Conservation (phyloP, 495 filamentous ascomycete genomes). For the Penicillium parvum region DNA sequence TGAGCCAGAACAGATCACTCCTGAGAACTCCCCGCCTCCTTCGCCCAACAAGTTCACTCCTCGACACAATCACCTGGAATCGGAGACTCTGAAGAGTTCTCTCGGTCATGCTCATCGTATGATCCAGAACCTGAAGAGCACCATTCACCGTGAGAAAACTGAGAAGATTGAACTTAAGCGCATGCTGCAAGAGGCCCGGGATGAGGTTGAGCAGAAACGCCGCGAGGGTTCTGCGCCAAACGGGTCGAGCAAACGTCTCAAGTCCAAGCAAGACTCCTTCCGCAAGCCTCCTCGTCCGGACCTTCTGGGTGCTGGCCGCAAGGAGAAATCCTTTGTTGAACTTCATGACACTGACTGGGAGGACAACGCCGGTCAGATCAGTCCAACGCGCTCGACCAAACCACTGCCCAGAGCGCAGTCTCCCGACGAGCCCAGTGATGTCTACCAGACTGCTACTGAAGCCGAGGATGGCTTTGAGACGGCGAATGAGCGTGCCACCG, state of each 20-base stretch:
- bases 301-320: constrained; percentile 73
- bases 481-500: constrained; percentile 70
- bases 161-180: constrained; percentile 94
- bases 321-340: constrained; percentile 68
- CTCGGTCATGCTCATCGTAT: constrained; percentile 91
- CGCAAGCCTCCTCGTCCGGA: constrained; percentile 71
- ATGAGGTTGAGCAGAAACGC: constrained; percentile 80
- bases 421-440: constrained; percentile 52
- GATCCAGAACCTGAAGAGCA: constrained; percentile 91
- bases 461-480: constrained; percentile 79
- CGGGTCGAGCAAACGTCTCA: constrained; percentile 58
- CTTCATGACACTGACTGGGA: constrained; percentile 85
- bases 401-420: constrained; percentile 22
- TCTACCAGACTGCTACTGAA: constrained; percentile 83
- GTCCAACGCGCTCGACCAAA: constrained; percentile 39
- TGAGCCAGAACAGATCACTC: constrained; percentile 64
- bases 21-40: constrained; percentile 83
- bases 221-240: constrained; percentile 49
- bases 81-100: constrained; percentile 90
- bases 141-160: constrained; percentile 94
- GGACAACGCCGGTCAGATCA: constrained; percentile 57
- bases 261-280: constrained; percentile 63
- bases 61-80: constrained; percentile 82
- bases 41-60: constrained; percentile 90
- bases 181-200: constrained; percentile 91